These are phyloP conservation scores for Conticribra guillardii DNA, from an alignment of 108 stramenopile genomes.

Conservation along the genomic window DNA sequence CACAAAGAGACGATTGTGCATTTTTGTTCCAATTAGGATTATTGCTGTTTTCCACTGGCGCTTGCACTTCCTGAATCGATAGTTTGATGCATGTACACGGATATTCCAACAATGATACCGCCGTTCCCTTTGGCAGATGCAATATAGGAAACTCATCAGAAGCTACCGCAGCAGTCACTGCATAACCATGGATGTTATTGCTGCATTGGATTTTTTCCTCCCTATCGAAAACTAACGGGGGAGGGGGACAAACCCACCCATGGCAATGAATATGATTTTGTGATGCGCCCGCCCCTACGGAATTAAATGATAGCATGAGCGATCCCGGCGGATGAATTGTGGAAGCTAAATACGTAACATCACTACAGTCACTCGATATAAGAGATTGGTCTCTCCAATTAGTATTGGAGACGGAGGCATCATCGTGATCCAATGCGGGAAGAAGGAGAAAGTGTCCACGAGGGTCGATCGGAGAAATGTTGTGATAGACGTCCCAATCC, in stretches of 20 bases:
- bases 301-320: conserved; percentile 54
- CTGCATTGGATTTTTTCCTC: conserved; percentile 10
- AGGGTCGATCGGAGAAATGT: conserved; percentile 62
- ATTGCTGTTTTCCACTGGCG: conserved; percentile 13
- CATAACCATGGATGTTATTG: conserved; percentile 19
- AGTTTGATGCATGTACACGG: conserved; percentile 63
- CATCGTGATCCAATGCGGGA: conserved; percentile 33
- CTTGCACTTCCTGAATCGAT: no score
- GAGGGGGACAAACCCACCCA: conserved; percentile 55
- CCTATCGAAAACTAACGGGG: conserved; percentile 21
- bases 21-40: conserved; percentile 10
- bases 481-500: conserved; percentile 62
- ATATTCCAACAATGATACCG: conserved; percentile 56
- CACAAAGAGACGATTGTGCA: conserved; percentile 20
- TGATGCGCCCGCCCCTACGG: conserved; percentile 62
- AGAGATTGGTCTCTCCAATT: conserved; percentile 64
- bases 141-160: conserved; percentile 7
- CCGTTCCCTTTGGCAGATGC: conserved; percentile 29
- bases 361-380: conserved; percentile 43
- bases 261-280: conserved; percentile 76
- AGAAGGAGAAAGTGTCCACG: conserved; percentile 66
- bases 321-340: conserved; percentile 53
- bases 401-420: neutral
- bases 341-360: conserved; percentile 50
- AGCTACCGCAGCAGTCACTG: conserved; percentile 35